Evolutionary conservation across 2,329 filamentous ascomycete species (phyloP), one percentile per base, ranked within the genome.

Genomic region (Talaromyces albobiverticillius): DNA sequence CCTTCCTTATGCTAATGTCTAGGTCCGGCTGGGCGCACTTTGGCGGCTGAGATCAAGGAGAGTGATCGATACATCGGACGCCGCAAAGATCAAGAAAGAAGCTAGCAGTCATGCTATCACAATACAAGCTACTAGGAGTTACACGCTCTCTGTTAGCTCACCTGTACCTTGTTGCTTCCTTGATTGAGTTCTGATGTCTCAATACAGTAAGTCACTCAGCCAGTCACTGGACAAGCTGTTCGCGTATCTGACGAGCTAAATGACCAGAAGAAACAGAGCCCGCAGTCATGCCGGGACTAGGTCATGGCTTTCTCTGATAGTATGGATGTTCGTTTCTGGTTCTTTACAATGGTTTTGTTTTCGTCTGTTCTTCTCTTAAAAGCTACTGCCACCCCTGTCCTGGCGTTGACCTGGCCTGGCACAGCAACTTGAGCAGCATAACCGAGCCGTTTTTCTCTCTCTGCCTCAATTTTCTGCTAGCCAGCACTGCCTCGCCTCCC

Each of bases 171-270:
- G 26, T 43, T 16, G 11, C 26, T 51, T 43, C 26, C 9, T 40
- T 22, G 36, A 16, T 22, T 43, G 38, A 10, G 38, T 51, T 34
- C 25, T 34, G 18, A 14, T 29, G 36, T 18, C 16, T 20, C 25
- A 9, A 11, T 6, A 29, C 26, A 29, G 26, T 7, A 32, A 34
- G 38, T 51, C 48, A 51, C 48, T 41, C 48, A 34, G 38, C 14
- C 38, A 34, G 48, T 51, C 48, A 51, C 48, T 51, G 38, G 48
- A 43, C 48, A 45, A 25, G 42, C 5, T 6, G 23, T 8, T 43
- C 14, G 10, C 14, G 7, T 38, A 48, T 42, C 20, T 43, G 26
- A 42, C 36, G 31, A 11, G 11, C 26, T 50, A 41, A 8, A 51
- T 42, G 48, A 51, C 48, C 48, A 9, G 26, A 25, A 26, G 14